Evolutionary conservation across 2,329 filamentous ascomycete genomes (phyloP), one percentile per base, ranked within the genome.

Genomic region (Diaporthe vaccinii): DNA sequence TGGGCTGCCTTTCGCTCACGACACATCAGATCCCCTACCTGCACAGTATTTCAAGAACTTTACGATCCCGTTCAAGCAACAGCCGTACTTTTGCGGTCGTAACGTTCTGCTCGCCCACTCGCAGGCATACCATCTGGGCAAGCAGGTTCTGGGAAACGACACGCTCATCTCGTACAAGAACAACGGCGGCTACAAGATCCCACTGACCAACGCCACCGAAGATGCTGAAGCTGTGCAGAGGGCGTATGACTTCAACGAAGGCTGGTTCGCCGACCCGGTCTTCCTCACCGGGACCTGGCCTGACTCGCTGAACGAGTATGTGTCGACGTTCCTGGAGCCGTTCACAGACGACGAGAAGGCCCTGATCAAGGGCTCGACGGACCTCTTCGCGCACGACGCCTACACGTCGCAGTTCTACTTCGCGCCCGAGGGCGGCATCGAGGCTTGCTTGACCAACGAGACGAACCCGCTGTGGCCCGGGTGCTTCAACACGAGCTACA

Each of bases 41-140:
- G 74, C 36, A 36, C 68, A 75, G 22, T 75, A 75, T 31, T 75
- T 75, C 68, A 75, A 72, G 59, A 75, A 72, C n/a, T 67, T 72
- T n/a, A 67, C 59, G 6, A 72, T 75, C 17, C 68, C 74, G 0
- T 72, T 58, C 74, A 75, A 75, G 68, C 74, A 75, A 53, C 74
- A 75, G 39, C 74, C 49, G n/a, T 75, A 72, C 39, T 72, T 72
- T 28, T 75, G 74, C 59, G 74, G 74, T 14, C 46, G 74, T 9
- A 75, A 75, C 15, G 74, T 72, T n/a, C 58, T 75, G 4, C 74
- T 75, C 17, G 74, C 74, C 12, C 74, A 75, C 41, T 49, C 74
- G 3, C 68, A 75, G 25, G 49, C 74, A n/a, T 75, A 75, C 41
- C 74, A 61, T 31, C 69, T 75, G 17, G 74, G 58, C 25, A 75